Percentiles rank a stretch among this genome's conserved stretches.
These are phyloP conservation scores for Aristolochia californica DNA, from an alignment of 164 flowering plant genomes.

Conservation along the genomic window DNA sequence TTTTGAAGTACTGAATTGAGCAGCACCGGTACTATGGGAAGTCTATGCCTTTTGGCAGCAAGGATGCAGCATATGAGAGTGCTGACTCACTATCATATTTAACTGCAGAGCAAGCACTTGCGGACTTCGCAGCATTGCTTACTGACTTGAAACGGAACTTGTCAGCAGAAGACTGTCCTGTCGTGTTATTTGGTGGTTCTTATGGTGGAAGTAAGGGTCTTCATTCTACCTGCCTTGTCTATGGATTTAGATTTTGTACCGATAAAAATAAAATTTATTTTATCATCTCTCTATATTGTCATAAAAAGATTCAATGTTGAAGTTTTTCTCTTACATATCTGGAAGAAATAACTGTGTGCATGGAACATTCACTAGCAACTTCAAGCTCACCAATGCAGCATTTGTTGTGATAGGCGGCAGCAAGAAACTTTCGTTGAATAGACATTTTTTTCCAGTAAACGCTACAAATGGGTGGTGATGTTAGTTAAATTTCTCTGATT, in stretches of 20 bases:
- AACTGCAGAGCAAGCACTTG: slow-evolving; percentile 86
- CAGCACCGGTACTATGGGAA: slow-evolving; percentile 96
- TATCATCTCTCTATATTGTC: too few relatives aligned
- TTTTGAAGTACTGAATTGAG: not conserved
- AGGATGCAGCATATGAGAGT: slow-evolving; percentile 55
- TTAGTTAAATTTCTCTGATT: too few relatives aligned
- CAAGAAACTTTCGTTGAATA: not conserved
- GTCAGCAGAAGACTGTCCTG: slow-evolving; percentile 68
- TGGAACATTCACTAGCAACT: too few relatives aligned
- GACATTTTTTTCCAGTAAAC: not conserved
- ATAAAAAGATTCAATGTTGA: too few relatives aligned
- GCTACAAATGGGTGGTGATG: too few relatives aligned
- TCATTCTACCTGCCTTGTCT: not conserved
- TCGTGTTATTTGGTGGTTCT: slow-evolving; percentile 88
- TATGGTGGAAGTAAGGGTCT: slow-evolving; percentile 87
- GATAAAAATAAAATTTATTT: too few relatives aligned
- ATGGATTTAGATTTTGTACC: too few relatives aligned
- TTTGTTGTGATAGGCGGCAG: not conserved
- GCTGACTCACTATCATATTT: slow-evolving; percentile 52
- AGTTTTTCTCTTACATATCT: too few relatives aligned
- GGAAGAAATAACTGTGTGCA: too few relatives aligned
- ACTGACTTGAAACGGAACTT: slow-evolving; percentile 62
- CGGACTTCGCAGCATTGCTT: slow-evolving; percentile 67
- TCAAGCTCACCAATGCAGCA: too few relatives aligned
- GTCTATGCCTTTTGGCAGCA: slow-evolving; percentile 81